Evolutionary conservation across 2,329 filamentous ascomycete genomes (phyloP).

Genomic region (Amesomyces nigricolor): DNA sequence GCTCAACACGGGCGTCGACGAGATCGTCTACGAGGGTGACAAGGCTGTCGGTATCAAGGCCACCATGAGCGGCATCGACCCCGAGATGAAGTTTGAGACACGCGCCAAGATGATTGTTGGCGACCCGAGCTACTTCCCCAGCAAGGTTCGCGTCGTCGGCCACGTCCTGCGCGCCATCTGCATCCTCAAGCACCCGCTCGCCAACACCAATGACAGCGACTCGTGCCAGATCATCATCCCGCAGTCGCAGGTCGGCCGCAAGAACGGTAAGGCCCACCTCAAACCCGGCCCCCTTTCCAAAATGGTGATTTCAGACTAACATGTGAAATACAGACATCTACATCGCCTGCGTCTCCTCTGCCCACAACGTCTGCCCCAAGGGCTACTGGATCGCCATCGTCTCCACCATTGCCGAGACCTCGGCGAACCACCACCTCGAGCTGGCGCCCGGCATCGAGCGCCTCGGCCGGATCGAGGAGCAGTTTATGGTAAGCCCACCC

Average conservation of each 20-base stretch:
- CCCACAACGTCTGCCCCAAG: conserved; percentile 97
- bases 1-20: conserved; percentile 92
- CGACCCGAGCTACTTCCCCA: conserved; percentile 93
- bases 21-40: conserved; percentile 74
- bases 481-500: conserved; percentile 69
- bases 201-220: conserved; percentile 82
- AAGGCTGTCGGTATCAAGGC: conserved; percentile 96
- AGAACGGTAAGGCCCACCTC: too few relatives aligned
- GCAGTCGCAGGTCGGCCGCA: conserved; percentile 92
- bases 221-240: conserved; percentile 95
- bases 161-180: conserved; percentile 96
- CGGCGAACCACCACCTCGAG: conserved; percentile 92
- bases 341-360: conserved; percentile 88
- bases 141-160: conserved; percentile 80
- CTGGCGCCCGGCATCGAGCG: conserved; percentile 87
- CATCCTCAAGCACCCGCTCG: conserved; percentile 90
- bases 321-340: conserved; percentile 67
- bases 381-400: conserved; percentile 99
- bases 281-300: too few relatives aligned
- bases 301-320: too few relatives aligned
- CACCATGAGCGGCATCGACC: conserved; percentile 82
- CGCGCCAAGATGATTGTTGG: conserved; percentile 94
- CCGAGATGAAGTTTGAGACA: conserved; percentile 89
- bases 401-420: conserved; percentile 88
- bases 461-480: conserved; percentile 90